Base-by-base conservation (phyloP, 768 basidiomycete species). In the Tremella yokohamensis region DNA sequence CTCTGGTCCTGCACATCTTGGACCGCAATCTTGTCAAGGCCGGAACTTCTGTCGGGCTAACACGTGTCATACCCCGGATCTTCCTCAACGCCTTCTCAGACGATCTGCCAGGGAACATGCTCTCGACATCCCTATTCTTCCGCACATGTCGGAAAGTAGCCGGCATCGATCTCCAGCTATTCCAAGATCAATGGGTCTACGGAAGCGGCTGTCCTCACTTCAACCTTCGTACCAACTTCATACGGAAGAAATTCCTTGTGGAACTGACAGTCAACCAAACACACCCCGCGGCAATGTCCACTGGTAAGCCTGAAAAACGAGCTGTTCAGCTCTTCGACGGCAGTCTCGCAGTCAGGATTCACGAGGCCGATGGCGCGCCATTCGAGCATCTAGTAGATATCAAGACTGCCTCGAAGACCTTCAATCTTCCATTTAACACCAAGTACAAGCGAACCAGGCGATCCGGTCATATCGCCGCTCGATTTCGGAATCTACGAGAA, bases 121-220 rank as follows among this genome's bases (percentile, higher is more conserved):
- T 99, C 8, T 89, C 90, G 0, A 98, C 96, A 0, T 87, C 90
- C 62, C 83, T 85, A 19, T 98, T 99, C 78, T 82, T 98, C 59
- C 80, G 91, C 57, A 91, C 84, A 44, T 98, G 93, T 70, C 82
- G 93, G 65, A 98, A 93, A 77, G 89, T 89, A 70, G 90, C 92
- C 9, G 65, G 72, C 2, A 54, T 76, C 3, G 94, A 98, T 71
- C 83, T 88, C 20, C 82, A 88, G 54, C 83, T 84, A 25, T 99
- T 99, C 72, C 89, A 90, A n/a, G 92, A 98, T 70, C 94, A 98
- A 75, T 99, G 96, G 96, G 90, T 99, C 61, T 96, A 92, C 70
- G 93, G 93, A 12, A 91, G 89, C 74, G 96, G 96, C 19, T 96
- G 92, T 74, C 96, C 96, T 0, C 83, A 86, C 1, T 92, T 99